Conservation (phyloP, 2,329 filamentous ascomycete genomes). For the Neoarthrinium moseri region DNA sequence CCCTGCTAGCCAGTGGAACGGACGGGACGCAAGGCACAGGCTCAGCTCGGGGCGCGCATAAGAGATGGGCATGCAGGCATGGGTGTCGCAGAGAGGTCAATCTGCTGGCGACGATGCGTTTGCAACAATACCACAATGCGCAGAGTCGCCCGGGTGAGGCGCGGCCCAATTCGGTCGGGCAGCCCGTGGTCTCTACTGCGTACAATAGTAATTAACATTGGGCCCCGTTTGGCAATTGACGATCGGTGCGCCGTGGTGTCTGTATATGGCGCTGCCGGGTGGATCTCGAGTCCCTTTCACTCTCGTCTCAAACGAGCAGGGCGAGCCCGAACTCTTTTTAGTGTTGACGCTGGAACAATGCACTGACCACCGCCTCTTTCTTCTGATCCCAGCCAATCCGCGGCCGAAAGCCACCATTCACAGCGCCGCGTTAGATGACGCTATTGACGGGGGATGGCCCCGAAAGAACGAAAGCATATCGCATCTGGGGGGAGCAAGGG, state of each 20-base stretch:
- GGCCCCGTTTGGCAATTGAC: too few species aligned
- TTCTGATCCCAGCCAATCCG: not conserved
- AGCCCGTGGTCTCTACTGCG: too few species aligned
- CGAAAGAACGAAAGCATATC: constrained; percentile 1
- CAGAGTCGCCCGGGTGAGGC: too few species aligned
- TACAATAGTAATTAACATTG: too few species aligned
- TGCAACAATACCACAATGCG: not conserved
- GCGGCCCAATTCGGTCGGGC: too few species aligned
- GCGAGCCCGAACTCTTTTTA: too few species aligned
- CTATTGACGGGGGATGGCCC: not conserved
- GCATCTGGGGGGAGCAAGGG: not conserved
- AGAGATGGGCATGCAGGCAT: not conserved
- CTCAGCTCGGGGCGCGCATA: not conserved
- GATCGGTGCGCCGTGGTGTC: too few species aligned
- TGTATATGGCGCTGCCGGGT: not conserved
- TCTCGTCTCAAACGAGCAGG: not conserved
- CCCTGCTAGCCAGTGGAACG: too few species aligned
- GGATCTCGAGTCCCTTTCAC: not conserved
- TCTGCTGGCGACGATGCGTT: constrained; percentile 4
- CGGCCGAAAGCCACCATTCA: constrained; percentile 3
- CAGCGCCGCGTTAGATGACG: not conserved
- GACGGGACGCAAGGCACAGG: too few species aligned
- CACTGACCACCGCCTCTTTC: constrained; percentile 5
- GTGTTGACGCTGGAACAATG: not conserved
- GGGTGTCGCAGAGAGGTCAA: not conserved